Conservation (phyloP, 352 stramenopile species). For the Pythium grandisporangium region DNA sequence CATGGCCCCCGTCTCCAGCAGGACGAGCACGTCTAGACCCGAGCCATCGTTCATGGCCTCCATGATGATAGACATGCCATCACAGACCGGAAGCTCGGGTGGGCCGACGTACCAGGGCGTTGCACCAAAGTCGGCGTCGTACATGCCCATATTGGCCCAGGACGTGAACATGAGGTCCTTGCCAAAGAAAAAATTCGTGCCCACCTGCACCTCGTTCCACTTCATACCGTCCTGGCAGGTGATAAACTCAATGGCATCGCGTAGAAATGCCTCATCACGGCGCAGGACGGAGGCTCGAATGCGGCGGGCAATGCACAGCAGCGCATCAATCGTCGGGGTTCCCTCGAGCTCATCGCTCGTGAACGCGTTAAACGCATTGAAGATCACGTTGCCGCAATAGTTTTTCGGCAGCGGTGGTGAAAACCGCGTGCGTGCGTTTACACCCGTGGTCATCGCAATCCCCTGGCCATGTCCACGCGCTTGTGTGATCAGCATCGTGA, state of each 20-base stretch:
- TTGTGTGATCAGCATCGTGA: constrained; percentile 35
- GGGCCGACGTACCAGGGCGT: constrained; percentile 26
- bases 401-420: constrained; percentile 27
- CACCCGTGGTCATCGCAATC: constrained; percentile 31
- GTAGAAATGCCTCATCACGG: constrained; percentile 25
- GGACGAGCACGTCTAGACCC: constrained; percentile 33
- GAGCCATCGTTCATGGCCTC: constrained; percentile 23
- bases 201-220: constrained; percentile 21
- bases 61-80: constrained; percentile 37
- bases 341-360: constrained; percentile 13
- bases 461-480: constrained; percentile 28
- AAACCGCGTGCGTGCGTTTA: constrained; percentile 39
- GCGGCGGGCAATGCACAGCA: constrained; percentile 20
- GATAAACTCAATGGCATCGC: constrained; percentile 44
- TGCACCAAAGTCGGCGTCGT: constrained; percentile 37
- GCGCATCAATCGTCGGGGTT: constrained; percentile 1
- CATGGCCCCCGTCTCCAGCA: constrained; percentile 28
- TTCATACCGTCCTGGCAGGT: constrained; percentile 15
- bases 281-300: constrained; percentile 33
- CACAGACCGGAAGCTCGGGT: constrained; percentile 20
- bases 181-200: constrained; percentile 37
- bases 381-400: constrained; percentile 44
- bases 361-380: constrained; percentile 36
- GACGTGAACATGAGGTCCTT: constrained; percentile 54
- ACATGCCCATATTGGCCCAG: constrained; percentile 47